Conservation (phyloP, 164 flowering plant species). For the Saururus chinensis region DNA sequence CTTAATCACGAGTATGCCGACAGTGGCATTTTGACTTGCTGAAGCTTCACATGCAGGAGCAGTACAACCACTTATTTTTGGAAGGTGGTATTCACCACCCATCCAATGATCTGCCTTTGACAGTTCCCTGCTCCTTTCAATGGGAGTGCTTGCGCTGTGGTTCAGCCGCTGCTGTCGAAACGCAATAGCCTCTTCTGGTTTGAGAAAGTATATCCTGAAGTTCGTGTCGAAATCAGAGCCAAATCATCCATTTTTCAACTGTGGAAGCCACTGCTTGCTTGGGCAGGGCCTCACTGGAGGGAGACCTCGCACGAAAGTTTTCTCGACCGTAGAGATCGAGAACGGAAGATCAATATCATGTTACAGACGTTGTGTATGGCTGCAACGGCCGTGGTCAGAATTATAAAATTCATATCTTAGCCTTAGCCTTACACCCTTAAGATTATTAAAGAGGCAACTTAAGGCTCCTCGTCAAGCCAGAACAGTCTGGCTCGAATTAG, state of each 20-base stretch:
- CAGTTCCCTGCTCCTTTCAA: not conserved
- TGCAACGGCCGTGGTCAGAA: too few relatives aligned
- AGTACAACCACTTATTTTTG: not conserved
- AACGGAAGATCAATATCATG: conserved; percentile 72
- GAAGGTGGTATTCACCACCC: not conserved
- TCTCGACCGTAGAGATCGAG: conserved; percentile 51
- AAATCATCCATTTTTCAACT: too few relatives aligned
- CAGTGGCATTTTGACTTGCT: not conserved
- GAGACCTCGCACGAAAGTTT: conserved; percentile 60
- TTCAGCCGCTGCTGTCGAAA: too few relatives aligned
- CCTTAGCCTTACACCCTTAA: too few relatives aligned
- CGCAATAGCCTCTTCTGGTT: not conserved
- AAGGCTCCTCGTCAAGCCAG: too few relatives aligned
- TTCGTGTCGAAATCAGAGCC: too few relatives aligned
- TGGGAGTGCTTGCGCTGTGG: not conserved
- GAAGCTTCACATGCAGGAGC: not conserved
- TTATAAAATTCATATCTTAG: too few relatives aligned
- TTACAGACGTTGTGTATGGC: conserved; percentile 46
- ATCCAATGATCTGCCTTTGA: not conserved
- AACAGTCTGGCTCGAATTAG: too few relatives aligned
- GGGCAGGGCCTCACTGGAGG: too few relatives aligned
- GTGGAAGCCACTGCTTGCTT: too few relatives aligned
- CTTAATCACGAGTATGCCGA: not conserved
- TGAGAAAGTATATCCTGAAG: too few relatives aligned
- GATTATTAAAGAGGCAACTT: too few relatives aligned